Base-by-base conservation (phyloP, 495 filamentous ascomycete species). In the Aspergillus saccharolyticus region DNA sequence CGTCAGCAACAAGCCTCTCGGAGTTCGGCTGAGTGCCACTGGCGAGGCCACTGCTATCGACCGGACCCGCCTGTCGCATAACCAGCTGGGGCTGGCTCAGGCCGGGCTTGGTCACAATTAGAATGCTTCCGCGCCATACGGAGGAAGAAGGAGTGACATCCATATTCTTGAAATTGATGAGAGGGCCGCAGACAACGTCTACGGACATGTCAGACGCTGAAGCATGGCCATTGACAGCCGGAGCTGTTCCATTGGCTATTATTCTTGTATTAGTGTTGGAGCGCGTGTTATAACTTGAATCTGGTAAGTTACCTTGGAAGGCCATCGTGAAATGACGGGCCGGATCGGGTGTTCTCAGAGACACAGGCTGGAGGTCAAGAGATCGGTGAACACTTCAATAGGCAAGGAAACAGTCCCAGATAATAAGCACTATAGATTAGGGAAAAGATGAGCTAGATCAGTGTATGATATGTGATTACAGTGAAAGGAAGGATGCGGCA, bases 121-220 rank as follows among this genome's bases (percentile, higher is more conserved):
- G 72, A 15, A 96, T 88, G 66, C 88, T 94, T 25, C 91, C 91
- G 63, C 88, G 78, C 91, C 91, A 96, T 22, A 72, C 66, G 9
- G 82, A 72, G 10, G 69, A 65, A 12, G 70, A 60, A n/a, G 67
- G 63, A 51, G 74, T 76, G 44, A 81, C 80, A 70, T 86, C 85
- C 88, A 91, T 94, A 65, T 86, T 84, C 60, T 85, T 83, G 69
- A 93, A 90, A 70, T 96, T 96, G 63, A 96, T 71, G 55, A 96
- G 70, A 9, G 91, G 91, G 15, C 91, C 91, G 62, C 86, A 89
- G 33, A 88, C 76, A 18, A 96, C 77, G 56, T 91, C 81, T 53
- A 83, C 70, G 49, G 72, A 77, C 52, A 80, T 73, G 21, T 62
- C 58, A 12, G 62, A 7, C 5, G 42, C 55, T 14, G 55, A 30